Percentiles rank a stretch among this genome's conserved stretches.
phyloP scores from a whole-genome alignment of 2,329 filamentous ascomycete species.

The Fusarium sarcochroum region DNA sequence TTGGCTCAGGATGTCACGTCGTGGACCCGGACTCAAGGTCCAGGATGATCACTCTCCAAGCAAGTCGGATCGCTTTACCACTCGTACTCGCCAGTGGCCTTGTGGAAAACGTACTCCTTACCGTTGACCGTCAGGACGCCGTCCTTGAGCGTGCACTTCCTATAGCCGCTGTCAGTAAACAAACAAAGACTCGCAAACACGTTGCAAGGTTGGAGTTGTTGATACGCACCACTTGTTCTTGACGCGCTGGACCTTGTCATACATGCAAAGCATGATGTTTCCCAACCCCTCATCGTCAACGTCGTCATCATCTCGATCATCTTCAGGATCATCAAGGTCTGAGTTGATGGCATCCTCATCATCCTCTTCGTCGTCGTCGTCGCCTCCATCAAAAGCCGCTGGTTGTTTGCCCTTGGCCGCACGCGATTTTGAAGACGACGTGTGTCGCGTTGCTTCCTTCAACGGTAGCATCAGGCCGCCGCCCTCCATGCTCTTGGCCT shows the following conservation, averaged over 20 bases:
- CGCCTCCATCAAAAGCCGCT: conserved; percentile 73
- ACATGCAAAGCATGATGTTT: conserved; percentile 98
- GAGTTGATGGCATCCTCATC: conserved; percentile 99
- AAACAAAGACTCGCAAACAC: not conserved
- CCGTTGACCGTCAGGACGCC: conserved; percentile 93
- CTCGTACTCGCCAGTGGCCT: conserved; percentile 96
- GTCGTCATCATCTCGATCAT: conserved; percentile 85
- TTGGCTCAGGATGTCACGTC: conserved; percentile 10
- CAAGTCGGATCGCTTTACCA: conserved; percentile 71
- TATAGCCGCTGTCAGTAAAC: conserved; percentile 49
- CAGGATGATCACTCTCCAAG: conserved; percentile 12
- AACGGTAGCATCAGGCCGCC: conserved; percentile 83
- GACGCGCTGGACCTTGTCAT: conserved; percentile 98
- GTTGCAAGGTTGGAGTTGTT: not conserved
- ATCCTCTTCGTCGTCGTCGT: conserved; percentile 69
- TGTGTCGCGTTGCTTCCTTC: conserved; percentile 63
- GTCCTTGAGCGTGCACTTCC: conserved; percentile 99
- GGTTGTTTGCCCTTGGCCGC: conserved; percentile 53
- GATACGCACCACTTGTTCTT: conserved; percentile 91
- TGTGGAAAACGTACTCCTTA: conserved; percentile 98
- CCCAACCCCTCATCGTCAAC: conserved; percentile 87
- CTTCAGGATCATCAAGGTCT: conserved; percentile 94
- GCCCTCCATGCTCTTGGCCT: conserved; percentile 78
- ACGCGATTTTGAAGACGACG: conserved; percentile 30
- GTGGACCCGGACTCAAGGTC: conserved; percentile 10